Percentiles rank a stretch among this genome's conserved stretches.
Evolutionary conservation across 208 protist species (phyloP).

Genomic region (Porcisia deanei): DNA sequence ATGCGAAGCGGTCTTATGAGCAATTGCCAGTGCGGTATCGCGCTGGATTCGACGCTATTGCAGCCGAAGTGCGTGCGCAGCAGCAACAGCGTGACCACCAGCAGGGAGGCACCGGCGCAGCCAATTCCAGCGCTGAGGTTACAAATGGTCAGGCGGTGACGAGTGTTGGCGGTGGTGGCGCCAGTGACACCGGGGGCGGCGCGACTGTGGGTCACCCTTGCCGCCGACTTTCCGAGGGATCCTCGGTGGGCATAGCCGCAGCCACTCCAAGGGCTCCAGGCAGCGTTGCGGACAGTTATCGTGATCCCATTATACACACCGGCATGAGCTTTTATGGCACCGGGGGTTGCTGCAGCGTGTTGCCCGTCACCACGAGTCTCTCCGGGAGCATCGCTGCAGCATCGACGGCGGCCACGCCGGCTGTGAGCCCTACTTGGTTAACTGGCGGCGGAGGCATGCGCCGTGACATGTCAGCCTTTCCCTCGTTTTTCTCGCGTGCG

Average conservation of each 20-base stretch:
- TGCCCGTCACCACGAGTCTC: slow-evolving; percentile 4
- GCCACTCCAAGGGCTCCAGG: background rate
- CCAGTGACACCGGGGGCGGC: background rate
- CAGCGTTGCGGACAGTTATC: background rate
- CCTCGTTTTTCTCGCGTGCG: slow-evolving; percentile 10
- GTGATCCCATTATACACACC: slow-evolving; percentile 18
- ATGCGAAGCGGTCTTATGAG: slow-evolving; percentile 40
- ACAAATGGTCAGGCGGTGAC: background rate
- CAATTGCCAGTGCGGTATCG: slow-evolving; percentile 46
- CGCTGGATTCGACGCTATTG: slow-evolving; percentile 61
- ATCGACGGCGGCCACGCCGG: slow-evolving; percentile 2
- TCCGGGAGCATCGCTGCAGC: background rate
- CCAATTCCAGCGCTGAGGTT: background rate
- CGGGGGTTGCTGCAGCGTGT: background rate
- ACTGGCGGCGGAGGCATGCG: slow-evolving; percentile 4
- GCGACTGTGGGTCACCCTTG: background rate
- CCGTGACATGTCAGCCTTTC: background rate
- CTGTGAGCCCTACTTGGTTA: slow-evolving; percentile 2
- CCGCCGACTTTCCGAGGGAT: slow-evolving; percentile 5
- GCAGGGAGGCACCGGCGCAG: background rate
- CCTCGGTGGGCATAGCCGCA: background rate
- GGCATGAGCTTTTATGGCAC: slow-evolving; percentile 23
- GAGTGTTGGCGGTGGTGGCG: slow-evolving; percentile 1
- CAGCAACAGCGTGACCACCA: slow-evolving; percentile 7
- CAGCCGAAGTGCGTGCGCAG: slow-evolving; percentile 21